These are phyloP conservation scores for Scedosporium apiospermum DNA, from an alignment of 2,329 filamentous ascomycete genomes.

Conservation along the genomic window DNA sequence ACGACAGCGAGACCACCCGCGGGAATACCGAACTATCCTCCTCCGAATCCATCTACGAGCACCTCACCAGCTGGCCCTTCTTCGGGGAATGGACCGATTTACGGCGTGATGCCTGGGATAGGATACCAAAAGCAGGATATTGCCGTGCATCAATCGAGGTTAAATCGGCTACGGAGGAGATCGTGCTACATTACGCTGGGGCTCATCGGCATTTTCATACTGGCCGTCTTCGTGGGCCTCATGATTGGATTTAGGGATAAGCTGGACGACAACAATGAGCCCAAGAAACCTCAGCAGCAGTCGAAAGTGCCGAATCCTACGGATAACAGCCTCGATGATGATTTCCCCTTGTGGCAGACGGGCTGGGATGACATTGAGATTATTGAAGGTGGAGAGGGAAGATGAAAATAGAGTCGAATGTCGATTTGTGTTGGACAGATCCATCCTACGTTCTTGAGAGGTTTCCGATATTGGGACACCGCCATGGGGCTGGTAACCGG, in stretches of 20 bases:
- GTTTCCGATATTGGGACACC: too few relatives aligned
- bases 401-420: too few relatives aligned
- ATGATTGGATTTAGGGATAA: constrained; percentile 7
- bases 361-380: too few relatives aligned
- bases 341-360: too few relatives aligned
- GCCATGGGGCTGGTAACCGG: too few relatives aligned
- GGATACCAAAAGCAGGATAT: constrained; percentile 3
- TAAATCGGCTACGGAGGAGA: constrained; percentile 1
- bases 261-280: neutral
- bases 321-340: too few relatives aligned
- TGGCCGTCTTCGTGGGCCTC: constrained; percentile 2
- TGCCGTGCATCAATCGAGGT: neutral
- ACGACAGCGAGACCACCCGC: neutral
- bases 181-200: constrained; percentile 2
- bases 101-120: constrained; percentile 2
- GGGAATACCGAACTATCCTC: neutral
- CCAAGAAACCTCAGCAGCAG: neutral
- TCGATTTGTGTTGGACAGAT: too few relatives aligned
- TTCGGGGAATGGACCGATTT: neutral
- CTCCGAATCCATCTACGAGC: neutral
- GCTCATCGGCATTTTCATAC: constrained; percentile 2
- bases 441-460: too few relatives aligned
- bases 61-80: neutral
- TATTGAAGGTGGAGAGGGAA: too few relatives aligned
- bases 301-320: too few relatives aligned